phyloP scores from a whole-genome alignment of 78 protist species.

The Dictyostelium firmibasis region DNA sequence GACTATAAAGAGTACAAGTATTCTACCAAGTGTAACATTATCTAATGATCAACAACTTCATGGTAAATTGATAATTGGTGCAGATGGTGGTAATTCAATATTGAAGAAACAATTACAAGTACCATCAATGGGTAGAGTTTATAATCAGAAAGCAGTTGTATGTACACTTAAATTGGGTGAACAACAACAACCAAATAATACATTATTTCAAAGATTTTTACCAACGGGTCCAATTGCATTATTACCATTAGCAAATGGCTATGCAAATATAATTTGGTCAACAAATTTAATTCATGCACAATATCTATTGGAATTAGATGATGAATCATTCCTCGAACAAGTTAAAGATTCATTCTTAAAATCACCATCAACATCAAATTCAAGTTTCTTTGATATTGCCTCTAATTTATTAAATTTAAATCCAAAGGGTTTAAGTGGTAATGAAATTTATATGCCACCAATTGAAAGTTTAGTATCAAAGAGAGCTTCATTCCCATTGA shows the following conservation, averaged over 20 bases:
- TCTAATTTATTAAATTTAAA: not conserved
- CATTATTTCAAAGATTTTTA: conserved; percentile 80
- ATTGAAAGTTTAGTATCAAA: conserved; percentile 30
- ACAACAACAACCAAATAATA: not conserved
- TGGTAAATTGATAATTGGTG: conserved; percentile 37
- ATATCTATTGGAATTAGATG: conserved; percentile 48
- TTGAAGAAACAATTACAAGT: conserved; percentile 38
- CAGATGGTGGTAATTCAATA: conserved; percentile 78
- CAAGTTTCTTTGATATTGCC: not conserved
- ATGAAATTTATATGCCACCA: conserved; percentile 55
- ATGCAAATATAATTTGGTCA: conserved; percentile 75
- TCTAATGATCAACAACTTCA: not conserved
- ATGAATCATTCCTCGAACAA: conserved; percentile 14
- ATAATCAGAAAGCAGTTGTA: conserved; percentile 82
- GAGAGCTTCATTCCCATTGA: conserved; percentile 78
- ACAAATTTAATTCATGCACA: conserved; percentile 63
- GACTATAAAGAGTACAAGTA: not conserved
- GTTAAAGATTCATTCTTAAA: conserved; percentile 40
- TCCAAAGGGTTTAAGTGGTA: conserved; percentile 40
- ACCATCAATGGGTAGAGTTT: conserved; percentile 17
- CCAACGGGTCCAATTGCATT: conserved; percentile 87
- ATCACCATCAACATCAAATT: not conserved
- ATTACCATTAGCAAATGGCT: conserved; percentile 71
- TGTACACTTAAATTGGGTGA: conserved; percentile 52
- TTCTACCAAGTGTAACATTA: conserved; percentile 1